phyloP scores from a whole-genome alignment of 306 rosid species.

The Lathyrus aphaca region DNA sequence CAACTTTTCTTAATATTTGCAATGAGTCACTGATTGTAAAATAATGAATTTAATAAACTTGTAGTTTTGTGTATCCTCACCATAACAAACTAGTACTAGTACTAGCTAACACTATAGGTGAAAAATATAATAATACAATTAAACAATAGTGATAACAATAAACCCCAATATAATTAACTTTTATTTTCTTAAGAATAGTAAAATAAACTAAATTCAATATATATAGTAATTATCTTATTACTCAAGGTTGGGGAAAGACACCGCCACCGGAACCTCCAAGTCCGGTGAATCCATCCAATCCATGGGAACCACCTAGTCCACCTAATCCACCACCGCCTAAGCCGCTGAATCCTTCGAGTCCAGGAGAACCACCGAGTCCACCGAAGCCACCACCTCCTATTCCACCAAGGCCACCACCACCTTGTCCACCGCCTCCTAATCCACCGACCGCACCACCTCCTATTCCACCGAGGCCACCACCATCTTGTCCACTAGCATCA shows the following conservation, averaged over 20 bases:
- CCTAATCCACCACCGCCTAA: constrained; percentile 27
- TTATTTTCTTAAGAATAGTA: background rate
- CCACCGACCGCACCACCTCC: constrained; percentile 35
- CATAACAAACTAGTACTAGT: background rate
- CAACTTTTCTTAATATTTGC: no score
- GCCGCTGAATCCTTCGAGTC: constrained; percentile 34
- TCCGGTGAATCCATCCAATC: background rate
- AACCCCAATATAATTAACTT: background rate
- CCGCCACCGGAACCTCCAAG: constrained; percentile 26
- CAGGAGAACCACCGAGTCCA: constrained; percentile 25
- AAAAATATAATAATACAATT: background rate
- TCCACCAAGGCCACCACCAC: constrained; percentile 33
- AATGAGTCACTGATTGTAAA: no score
- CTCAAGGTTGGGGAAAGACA: constrained; percentile 62
- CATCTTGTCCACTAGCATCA: constrained; percentile 24
- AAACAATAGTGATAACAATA: background rate
- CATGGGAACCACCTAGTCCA: background rate
- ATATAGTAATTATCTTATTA: background rate
- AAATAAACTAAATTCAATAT: background rate
- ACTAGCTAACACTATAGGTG: background rate
- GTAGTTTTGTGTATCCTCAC: no score
- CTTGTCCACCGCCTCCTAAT: constrained; percentile 21
- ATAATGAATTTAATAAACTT: no score
- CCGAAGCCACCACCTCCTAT: constrained; percentile 59
- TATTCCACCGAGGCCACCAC: constrained; percentile 1